Conservation (phyloP, 257 asterid genomes). For the Solanum ossicruentum region DNA sequence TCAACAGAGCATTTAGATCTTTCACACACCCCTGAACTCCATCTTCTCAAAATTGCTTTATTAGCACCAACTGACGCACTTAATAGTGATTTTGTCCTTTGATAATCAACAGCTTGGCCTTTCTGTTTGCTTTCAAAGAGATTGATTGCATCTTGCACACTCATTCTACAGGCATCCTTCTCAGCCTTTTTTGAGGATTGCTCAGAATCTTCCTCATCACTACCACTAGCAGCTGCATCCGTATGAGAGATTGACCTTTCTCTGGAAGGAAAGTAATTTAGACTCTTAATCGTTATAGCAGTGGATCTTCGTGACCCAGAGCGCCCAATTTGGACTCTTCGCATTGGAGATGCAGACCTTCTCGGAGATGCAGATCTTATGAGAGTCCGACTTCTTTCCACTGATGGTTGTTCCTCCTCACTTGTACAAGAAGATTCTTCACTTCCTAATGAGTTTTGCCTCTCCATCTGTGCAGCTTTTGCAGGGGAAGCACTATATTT, state of each 20-base stretch:
- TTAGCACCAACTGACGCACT: slow-evolving; percentile 45
- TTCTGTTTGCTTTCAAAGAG: slow-evolving; percentile 90
- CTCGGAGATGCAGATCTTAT: slow-evolving; percentile 80
- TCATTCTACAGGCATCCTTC: slow-evolving; percentile 49
- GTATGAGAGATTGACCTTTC: slow-evolving; percentile 38
- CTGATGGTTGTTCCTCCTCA: slow-evolving; percentile 57
- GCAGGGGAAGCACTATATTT: slow-evolving; percentile 84
- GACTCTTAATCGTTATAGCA: slow-evolving; percentile 77
- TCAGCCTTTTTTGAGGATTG: slow-evolving; percentile 47
- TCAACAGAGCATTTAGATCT: slow-evolving; percentile 21
- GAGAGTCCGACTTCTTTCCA: slow-evolving; percentile 69
- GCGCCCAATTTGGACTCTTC: slow-evolving; percentile 88
- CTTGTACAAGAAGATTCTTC: slow-evolving; percentile 67
- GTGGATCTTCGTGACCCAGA: slow-evolving; percentile 91
- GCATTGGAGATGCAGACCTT: slow-evolving; percentile 98
- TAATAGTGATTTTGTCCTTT: slow-evolving; percentile 37
- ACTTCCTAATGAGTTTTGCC: slow-evolving; percentile 66
- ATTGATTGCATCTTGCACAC: slow-evolving; percentile 90
- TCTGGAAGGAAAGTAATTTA: slow-evolving; percentile 53
- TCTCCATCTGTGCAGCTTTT: slow-evolving; percentile 72
- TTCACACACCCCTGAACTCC: slow-evolving; percentile 83
- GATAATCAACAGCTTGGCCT: slow-evolving; percentile 49
- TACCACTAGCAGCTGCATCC: slow-evolving; percentile 30
- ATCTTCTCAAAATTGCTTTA: slow-evolving; percentile 84
- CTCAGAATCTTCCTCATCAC: slow-evolving; percentile 55